Evolutionary conservation across 257 asterid species (phyloP).

Genomic region (Solanum paucissectum): DNA sequence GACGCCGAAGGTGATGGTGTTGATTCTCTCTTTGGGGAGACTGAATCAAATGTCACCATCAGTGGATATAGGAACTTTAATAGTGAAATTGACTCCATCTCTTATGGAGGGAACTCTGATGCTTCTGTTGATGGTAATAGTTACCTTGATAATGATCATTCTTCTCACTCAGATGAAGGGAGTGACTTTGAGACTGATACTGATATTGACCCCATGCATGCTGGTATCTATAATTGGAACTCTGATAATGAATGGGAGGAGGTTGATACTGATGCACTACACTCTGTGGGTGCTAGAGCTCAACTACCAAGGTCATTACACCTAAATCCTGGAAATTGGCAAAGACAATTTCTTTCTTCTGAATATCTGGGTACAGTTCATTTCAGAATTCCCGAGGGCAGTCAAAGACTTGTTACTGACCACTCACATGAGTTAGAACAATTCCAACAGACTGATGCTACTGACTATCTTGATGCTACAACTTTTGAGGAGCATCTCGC

Average conservation of each 20-base stretch:
- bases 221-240: constrained; percentile 63
- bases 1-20: constrained; percentile 75
- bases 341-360: constrained; percentile 23
- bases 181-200: constrained; percentile 60
- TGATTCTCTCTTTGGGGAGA: constrained; percentile 69
- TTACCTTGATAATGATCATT: constrained; percentile 38
- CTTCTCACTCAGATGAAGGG: constrained; percentile 30
- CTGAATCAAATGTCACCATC: constrained; percentile 60
- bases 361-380: constrained; percentile 24
- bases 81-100: constrained; percentile 48
- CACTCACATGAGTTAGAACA: constrained; percentile 22
- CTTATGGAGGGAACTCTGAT: constrained; percentile 70
- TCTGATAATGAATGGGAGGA: constrained; percentile 69
- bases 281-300: constrained; percentile 17
- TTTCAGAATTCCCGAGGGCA: constrained; percentile 17
- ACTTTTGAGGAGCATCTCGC: constrained; percentile 52
- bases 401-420: constrained; percentile 11
- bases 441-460: constrained; percentile 13
- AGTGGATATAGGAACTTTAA: constrained; percentile 47
- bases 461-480: constrained; percentile 40
- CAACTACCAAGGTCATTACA: constrained; percentile 14
- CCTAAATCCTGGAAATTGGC: constrained; percentile 16
- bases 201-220: constrained; percentile 93
- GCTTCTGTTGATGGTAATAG: constrained; percentile 58
- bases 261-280: constrained; percentile 32